phyloP scores from a whole-genome alignment of 768 basidiomycete species.

The Podaxis mareebaensis region DNA sequence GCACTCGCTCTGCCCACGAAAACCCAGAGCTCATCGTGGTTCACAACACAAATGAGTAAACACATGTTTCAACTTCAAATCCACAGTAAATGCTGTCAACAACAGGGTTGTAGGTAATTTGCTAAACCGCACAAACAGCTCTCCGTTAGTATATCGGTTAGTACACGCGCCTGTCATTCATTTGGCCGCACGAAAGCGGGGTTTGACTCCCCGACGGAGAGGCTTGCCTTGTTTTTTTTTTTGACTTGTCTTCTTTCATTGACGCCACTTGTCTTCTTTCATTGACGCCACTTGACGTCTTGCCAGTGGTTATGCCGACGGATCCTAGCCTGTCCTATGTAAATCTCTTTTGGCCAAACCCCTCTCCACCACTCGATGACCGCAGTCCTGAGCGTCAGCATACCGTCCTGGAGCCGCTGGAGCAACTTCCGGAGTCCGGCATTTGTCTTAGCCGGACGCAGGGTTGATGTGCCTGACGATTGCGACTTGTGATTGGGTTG shows the following conservation, averaged over 20 bases:
- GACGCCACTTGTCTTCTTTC: too few relatives aligned
- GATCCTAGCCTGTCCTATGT: too few relatives aligned
- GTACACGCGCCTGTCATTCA: conserved; percentile 11
- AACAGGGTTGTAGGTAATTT: not conserved
- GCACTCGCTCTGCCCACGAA: conserved; percentile 64
- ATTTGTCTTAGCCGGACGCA: not conserved
- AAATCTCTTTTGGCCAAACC: too few relatives aligned
- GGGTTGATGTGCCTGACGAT: not conserved
- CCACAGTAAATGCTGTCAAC: not conserved
- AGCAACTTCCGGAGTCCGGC: not conserved
- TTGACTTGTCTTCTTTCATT: too few relatives aligned
- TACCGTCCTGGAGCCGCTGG: not conserved
- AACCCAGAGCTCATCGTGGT: conserved; percentile 34
- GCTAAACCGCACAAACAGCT: not conserved
- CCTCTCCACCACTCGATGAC: too few relatives aligned
- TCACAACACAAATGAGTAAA: not conserved
- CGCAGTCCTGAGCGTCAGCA: too few relatives aligned
- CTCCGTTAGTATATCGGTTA: conserved; percentile 16
- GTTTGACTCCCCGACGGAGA: conserved; percentile 24
- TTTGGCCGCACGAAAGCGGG: conserved; percentile 20
- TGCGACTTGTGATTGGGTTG: too few relatives aligned
- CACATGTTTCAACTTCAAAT: conserved; percentile 1
- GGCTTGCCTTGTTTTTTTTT: not conserved
- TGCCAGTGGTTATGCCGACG: too few relatives aligned
- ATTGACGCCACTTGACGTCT: too few relatives aligned